A percentile compares a stretch with the other conserved stretches of the same genome.
Conservation (phyloP, 352 stramenopile genomes). For the Pythium phragmitis region DNA sequence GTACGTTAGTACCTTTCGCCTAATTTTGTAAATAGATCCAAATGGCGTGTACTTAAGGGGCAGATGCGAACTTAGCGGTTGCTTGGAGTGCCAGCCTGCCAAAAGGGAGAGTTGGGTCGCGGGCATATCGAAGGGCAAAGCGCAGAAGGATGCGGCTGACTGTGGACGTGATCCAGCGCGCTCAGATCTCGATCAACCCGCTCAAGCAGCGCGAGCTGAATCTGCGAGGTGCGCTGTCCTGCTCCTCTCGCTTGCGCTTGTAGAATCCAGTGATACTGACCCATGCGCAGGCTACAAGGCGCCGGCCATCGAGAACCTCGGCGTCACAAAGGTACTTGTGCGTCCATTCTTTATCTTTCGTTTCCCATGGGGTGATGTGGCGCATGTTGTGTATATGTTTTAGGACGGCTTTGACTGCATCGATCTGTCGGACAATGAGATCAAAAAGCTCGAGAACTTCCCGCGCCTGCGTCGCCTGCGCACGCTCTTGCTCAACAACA, state of each 20-base stretch:
- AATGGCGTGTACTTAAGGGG: conserved; percentile 9
- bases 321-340: conserved; percentile 76
- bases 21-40: conserved; percentile 31
- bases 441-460: conserved; percentile 95
- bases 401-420: conserved; percentile 94
- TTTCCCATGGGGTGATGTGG: background rate
- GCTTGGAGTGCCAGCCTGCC: conserved; percentile 10
- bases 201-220: conserved; percentile 91
- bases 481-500: conserved; percentile 93
- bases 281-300: conserved; percentile 81
- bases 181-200: conserved; percentile 89
- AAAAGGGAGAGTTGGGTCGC: conserved; percentile 1
- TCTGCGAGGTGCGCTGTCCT: conserved; percentile 71
- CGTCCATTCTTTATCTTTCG: background rate
- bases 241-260: background rate
- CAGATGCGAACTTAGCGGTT: conserved; percentile 25
- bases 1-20: conserved; percentile 4
- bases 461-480: conserved; percentile 82
- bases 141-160: conserved; percentile 76
- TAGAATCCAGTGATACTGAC: conserved; percentile 27
- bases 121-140: background rate
- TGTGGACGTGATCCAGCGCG: conserved; percentile 86
- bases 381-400: background rate
- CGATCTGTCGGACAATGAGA: conserved; percentile 94
- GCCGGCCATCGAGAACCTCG: conserved; percentile 92